These are phyloP conservation scores for Daldinia grandis DNA, from an alignment of 495 filamentous ascomycete species.

Conservation along the genomic window DNA sequence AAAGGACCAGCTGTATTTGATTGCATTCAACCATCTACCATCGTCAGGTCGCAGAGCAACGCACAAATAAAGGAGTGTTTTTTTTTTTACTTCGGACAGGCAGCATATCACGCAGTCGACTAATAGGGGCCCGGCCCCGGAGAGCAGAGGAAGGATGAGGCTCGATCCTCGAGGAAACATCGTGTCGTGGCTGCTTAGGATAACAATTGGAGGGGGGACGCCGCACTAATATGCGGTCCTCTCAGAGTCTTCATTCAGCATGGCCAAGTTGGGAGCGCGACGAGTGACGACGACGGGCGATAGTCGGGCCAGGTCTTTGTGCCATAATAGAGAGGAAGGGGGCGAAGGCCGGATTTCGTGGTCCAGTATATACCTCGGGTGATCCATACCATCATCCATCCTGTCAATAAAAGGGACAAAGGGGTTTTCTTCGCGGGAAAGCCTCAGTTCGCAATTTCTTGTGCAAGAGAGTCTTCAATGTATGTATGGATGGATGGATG, in stretches of 20 bases:
- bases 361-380: slow-evolving; percentile 23
- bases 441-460: slow-evolving; percentile 1
- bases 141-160: background rate
- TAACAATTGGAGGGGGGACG: background rate
- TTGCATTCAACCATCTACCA: slow-evolving; percentile 28
- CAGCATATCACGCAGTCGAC: slow-evolving; percentile 2
- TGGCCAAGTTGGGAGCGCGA: background rate
- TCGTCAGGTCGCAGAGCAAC: slow-evolving; percentile 9
- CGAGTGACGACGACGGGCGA: background rate
- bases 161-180: no score
- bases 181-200: background rate
- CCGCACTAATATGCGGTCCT: background rate
- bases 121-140: slow-evolving; percentile 20
- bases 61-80: slow-evolving; percentile 6
- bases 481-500: no score
- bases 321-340: slow-evolving; percentile 18
- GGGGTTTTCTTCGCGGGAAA: background rate
- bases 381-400: slow-evolving; percentile 12
- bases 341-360: slow-evolving; percentile 5
- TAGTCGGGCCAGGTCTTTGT: slow-evolving; percentile 21
- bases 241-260: background rate
- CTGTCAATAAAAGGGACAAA: slow-evolving; percentile 20
- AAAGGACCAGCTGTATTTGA: background rate
- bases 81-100: slow-evolving; percentile 2
- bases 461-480: background rate